A percentile compares a stretch with the other conserved stretches of the same genome.
phyloP scores from a whole-genome alignment of 805 yeast species.

The Tanozyma kutaoensis region DNA sequence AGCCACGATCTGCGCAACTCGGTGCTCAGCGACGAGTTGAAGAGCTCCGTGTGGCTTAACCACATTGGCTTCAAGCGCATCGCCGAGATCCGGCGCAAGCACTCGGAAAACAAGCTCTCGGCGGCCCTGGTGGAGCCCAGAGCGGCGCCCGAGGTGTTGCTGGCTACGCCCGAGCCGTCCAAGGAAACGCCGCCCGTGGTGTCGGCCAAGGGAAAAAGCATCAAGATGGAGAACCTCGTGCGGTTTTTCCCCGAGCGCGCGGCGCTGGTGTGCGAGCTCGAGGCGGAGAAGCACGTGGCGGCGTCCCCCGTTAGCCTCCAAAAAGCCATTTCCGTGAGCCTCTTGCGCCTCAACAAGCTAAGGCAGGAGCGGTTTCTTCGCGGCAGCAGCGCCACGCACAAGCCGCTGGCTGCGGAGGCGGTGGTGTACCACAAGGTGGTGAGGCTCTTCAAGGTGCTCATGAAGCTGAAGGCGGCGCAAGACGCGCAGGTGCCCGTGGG shows the following conservation, averaged over 20 bases:
- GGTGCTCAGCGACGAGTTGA: slow-evolving; percentile 17
- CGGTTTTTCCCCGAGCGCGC: slow-evolving; percentile 22
- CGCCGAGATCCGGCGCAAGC: slow-evolving; percentile 29
- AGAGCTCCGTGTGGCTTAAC: slow-evolving; percentile 23
- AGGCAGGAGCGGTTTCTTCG: slow-evolving; percentile 27
- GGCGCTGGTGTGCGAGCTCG: slow-evolving; percentile 11
- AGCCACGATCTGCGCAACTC: slow-evolving; percentile 17
- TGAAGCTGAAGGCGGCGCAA: slow-evolving; percentile 14
- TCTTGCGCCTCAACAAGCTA: slow-evolving; percentile 22
- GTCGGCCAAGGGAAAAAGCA: too few relatives aligned
- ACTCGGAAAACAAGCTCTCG: too few relatives aligned
- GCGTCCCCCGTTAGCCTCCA: slow-evolving; percentile 19
- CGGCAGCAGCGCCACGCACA: slow-evolving; percentile 2
- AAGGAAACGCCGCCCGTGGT: too few relatives aligned
- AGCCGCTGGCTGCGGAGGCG: slow-evolving; percentile 13
- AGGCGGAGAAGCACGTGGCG: slow-evolving; percentile 11
- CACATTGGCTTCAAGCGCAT: slow-evolving; percentile 21
- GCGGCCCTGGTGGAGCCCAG: too few relatives aligned
- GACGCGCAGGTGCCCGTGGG: slow-evolving; percentile 13
- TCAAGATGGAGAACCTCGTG: slow-evolving; percentile 18
- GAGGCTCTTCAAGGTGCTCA: slow-evolving; percentile 17
- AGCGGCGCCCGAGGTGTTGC: too few relatives aligned
- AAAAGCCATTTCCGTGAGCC: slow-evolving; percentile 16
- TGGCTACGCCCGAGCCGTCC: too few relatives aligned
- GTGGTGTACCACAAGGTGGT: slow-evolving; percentile 15